Evolutionary conservation across 768 basidiomycete species (phyloP).

Genomic region (Heimioporus sp.): DNA sequence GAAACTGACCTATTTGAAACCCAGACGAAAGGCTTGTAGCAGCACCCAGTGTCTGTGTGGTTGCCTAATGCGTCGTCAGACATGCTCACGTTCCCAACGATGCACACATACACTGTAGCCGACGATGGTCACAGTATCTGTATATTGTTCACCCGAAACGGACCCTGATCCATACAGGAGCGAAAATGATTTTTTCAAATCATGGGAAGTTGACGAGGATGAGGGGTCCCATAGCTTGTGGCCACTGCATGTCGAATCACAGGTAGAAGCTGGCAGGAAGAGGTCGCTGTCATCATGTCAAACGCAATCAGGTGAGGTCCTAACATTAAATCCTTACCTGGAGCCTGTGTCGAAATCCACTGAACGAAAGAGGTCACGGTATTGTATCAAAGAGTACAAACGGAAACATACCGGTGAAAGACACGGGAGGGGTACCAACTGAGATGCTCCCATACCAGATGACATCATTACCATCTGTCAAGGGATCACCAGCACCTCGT

Average conservation of each 20-base stretch:
- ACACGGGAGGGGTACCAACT: constrained; percentile 8
- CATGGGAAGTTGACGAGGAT: constrained; percentile 5
- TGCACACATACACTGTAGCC: constrained; percentile 9
- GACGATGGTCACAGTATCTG: constrained; percentile 10
- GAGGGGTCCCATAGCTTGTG: constrained; percentile 33
- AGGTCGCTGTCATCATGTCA: constrained; percentile 26
- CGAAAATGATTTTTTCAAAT: background rate
- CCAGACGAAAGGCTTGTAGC: constrained; percentile 7
- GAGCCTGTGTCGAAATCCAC: constrained; percentile 30
- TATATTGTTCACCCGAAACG: constrained; percentile 7
- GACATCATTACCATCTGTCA: background rate
- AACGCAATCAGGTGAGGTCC: background rate
- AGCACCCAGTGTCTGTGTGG: constrained; percentile 12
- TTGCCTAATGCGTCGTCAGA: constrained; percentile 8
- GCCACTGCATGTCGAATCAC: constrained; percentile 22
- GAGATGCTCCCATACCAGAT: constrained; percentile 15
- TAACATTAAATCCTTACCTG: background rate
- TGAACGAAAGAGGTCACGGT: background rate
- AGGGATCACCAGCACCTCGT: background rate
- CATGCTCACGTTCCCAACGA: background rate
- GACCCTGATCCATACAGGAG: background rate
- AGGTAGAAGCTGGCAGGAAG: constrained; percentile 25
- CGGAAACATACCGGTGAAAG: background rate
- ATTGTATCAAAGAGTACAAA: background rate
- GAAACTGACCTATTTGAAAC: constrained; percentile 1